Evolutionary conservation across 257 asterid species (phyloP), one percentile per base, ranked within the genome.

Genomic region (Solanum pimpinellifolium): DNA sequence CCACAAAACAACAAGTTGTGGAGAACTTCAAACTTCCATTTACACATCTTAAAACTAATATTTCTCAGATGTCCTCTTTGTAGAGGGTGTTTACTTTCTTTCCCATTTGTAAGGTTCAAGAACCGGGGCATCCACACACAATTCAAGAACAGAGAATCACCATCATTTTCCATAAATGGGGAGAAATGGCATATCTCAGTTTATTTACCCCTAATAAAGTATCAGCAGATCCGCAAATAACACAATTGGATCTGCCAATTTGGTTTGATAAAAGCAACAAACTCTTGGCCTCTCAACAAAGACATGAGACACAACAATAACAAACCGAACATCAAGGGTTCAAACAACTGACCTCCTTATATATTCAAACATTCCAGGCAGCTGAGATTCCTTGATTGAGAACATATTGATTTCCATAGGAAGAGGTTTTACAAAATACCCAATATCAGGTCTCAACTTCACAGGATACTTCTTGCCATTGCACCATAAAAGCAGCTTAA

Each of bases 351-450:
- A 96, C 99, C 99, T 96, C 88, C 95, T 93, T 83, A 85, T 88
- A 90, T 86, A 93, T 89, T 97, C 99, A 78, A 97, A 95, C 98
- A 96, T 96, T 88, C 99, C 99, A 76, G 93, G 95, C 89, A 97
- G 97, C 88, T 92, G 96, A 89, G 98, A 92, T 89, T 94, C 98
- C 92, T 92, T 96, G 90, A 84, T 89, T 27, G 86, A 87, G 91
- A 97, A 97, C 82, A 90, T 88, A 87, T 93, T 94, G 66, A 87
- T 86, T 87, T 97, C 95, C 93, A 97, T 94, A 33, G 92, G 91
- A 68, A 97, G 95, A 90, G 99, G 98, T 90, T 93, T 97, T 69
- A 97, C 88, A 86, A 97, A 96, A 94, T 94, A 95, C 84, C 99
- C 99, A 90, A 97, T 96, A 86, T 97, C 96, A 80, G 99, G 99